Conservation (phyloP, 306 rosid genomes). For the Hippophae rhamnoides region DNA sequence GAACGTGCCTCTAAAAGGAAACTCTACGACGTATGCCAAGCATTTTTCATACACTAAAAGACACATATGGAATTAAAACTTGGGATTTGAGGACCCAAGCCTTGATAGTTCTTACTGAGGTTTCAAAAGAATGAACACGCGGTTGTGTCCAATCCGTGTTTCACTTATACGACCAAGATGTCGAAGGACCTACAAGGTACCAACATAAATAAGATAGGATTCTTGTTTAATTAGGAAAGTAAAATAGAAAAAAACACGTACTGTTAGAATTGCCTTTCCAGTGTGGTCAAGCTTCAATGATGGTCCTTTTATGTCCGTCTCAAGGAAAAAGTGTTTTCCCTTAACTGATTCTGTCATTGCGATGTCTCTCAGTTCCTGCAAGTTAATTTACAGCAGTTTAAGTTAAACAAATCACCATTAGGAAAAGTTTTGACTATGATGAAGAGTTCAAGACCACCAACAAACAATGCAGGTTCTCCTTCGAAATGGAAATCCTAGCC, state of each 20-base stretch:
- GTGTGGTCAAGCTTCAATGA: conserved; percentile 78
- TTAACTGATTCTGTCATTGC: conserved; percentile 57
- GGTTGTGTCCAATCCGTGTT: conserved; percentile 71
- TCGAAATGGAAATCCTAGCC: too few relatives aligned
- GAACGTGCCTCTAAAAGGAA: neutral
- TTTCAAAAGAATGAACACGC: conserved; percentile 60
- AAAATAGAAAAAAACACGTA: conserved; percentile 20
- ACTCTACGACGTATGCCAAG: neutral
- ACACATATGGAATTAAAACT: too few relatives aligned
- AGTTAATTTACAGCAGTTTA: conserved; percentile 1
- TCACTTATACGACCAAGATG: conserved; percentile 89
- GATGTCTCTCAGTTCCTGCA: conserved; percentile 83
- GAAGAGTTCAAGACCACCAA: neutral
- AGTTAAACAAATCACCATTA: neutral
- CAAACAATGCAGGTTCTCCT: too few relatives aligned
- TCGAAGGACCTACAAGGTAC: conserved; percentile 66
- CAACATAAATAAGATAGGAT: conserved; percentile 2
- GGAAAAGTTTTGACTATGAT: neutral
- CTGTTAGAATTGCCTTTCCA: conserved; percentile 84
- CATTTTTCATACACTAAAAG: neutral
- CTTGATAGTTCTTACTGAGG: conserved; percentile 30
- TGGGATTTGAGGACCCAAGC: neutral
- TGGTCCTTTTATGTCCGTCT: conserved; percentile 75
- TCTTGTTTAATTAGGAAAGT: neutral
- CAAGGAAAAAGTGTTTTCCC: conserved; percentile 82